These are phyloP conservation scores for Aureobasidium uvarum DNA, from an alignment of 2,329 filamentous ascomycete species.

Conservation along the genomic window DNA sequence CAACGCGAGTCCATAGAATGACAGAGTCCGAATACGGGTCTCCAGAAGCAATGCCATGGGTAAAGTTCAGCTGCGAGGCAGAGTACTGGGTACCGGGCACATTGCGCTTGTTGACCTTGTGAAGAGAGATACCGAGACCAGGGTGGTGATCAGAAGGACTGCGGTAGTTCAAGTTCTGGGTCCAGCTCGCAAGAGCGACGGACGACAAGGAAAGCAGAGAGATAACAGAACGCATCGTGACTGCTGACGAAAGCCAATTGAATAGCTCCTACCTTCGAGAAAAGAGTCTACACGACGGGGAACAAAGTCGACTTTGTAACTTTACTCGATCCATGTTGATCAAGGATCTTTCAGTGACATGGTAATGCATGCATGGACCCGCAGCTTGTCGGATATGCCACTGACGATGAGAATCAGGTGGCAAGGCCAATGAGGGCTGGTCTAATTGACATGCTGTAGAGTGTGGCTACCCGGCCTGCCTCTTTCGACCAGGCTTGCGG, in stretches of 20 bases:
- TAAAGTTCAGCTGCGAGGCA: slow-evolving; percentile 58
- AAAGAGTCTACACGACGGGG: background rate
- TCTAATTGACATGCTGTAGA: slow-evolving; percentile 19
- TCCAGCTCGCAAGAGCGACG: slow-evolving; percentile 36
- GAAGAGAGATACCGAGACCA: slow-evolving; percentile 62
- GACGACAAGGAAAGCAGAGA: slow-evolving; percentile 31
- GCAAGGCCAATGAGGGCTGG: slow-evolving; percentile 8
- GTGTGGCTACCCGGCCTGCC: background rate
- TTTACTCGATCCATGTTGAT: background rate
- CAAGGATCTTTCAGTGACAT: background rate
- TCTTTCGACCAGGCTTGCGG: slow-evolving; percentile 14
- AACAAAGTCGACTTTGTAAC: slow-evolving; percentile 7
- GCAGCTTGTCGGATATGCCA: slow-evolving; percentile 4
- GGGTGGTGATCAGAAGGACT: slow-evolving; percentile 65
- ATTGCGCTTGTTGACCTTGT: slow-evolving; percentile 58
- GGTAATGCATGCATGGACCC: background rate
- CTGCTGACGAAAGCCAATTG: background rate
- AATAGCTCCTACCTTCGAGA: slow-evolving; percentile 16
- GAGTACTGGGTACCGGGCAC: slow-evolving; percentile 47
- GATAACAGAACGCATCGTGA: slow-evolving; percentile 8
- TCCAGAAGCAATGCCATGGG: slow-evolving; percentile 55
- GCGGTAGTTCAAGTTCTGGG: slow-evolving; percentile 63
- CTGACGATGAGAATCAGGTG: background rate
- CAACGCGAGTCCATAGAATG: slow-evolving; percentile 45
- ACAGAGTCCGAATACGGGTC: slow-evolving; percentile 48